These are phyloP conservation scores for Clonostachys rhizophaga DNA, from an alignment of 2,329 filamentous ascomycete genomes.

Conservation along the genomic window DNA sequence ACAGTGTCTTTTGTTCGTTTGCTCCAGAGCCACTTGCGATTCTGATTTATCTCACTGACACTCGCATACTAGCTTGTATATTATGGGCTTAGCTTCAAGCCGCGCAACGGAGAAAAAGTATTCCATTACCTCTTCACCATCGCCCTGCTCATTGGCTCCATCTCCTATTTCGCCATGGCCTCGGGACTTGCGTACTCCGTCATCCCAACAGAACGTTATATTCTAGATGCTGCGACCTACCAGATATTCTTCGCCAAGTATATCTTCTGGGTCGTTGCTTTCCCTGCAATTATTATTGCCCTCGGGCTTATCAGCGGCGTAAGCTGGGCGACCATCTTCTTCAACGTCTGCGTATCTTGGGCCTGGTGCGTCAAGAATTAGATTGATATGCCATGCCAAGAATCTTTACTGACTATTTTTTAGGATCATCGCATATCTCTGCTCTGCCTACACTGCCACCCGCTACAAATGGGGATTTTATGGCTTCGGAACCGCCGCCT, in stretches of 20 bases:
- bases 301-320: conserved; percentile 46
- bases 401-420: too few relatives aligned
- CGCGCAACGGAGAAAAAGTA: conserved; percentile 41
- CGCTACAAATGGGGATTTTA: conserved; percentile 57
- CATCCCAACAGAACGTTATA: conserved; percentile 20
- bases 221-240: conserved; percentile 18
- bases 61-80: conserved; percentile 24
- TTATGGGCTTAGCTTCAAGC: conserved; percentile 31
- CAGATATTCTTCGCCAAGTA: conserved; percentile 54
- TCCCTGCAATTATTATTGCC: conserved; percentile 36
- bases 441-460: conserved; percentile 38
- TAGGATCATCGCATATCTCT: conserved; percentile 38
- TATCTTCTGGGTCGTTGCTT: conserved; percentile 48
- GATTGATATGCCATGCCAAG: too few relatives aligned
- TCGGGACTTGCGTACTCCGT: conserved; percentile 42
- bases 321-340: conserved; percentile 50
- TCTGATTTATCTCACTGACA: conserved; percentile 2
- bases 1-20: conserved; percentile 34
- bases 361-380: conserved; percentile 25
- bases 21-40: background rate
- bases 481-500: conserved; percentile 43
- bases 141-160: conserved; percentile 39
- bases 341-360: conserved; percentile 43
- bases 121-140: conserved; percentile 53
- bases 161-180: conserved; percentile 47